Base-by-base conservation (phyloP, 306 rosid genomes). In the Delonix regia region DNA sequence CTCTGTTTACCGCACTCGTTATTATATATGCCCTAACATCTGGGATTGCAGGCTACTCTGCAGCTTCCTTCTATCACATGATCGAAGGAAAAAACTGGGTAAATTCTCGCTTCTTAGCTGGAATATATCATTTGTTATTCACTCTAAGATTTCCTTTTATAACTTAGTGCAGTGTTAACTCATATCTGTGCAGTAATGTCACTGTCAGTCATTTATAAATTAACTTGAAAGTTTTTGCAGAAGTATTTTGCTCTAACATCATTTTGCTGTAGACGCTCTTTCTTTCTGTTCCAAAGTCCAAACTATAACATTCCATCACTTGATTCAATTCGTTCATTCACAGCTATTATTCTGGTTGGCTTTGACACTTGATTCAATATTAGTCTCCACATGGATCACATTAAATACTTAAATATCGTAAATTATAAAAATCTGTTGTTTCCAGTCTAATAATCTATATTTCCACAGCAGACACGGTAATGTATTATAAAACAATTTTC, bases 1-100 rank as follows among this genome's bases (percentile, higher is more conserved):
- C 83, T 61, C 42, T 79, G 51, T 61, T 71, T 48, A 61, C 78
- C 4, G 79, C 79, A 30, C 62, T 75, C 7, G 62, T 75, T 21
- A 57, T 75, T 21, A 75, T 78, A 6, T 69, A 78, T 69, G 82
- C 82, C 4, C 60, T 69, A 52, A 78, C 82, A 19, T 78, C 76
- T 25, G 79, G 79, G 7, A 75, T 75, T 66, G 67, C 66, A 8
- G 80, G 73, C 24, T 76, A 30, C 42, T 21, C 49, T 45, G 71
- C 71, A 10, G 36, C 82, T 34, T 78, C 82, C 41, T 69, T 78
- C 70, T 78, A 69, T 78, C n/a, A 53, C 61, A 76, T 72, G 74
- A 51, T 80, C 45, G 83, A 80, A 73, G 83, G 83, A 19, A 64
- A 64, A 52, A 62, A 62, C 36, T 80, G 83, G 83, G 83, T 80